Base-by-base conservation (phyloP, 768 basidiomycete species). In the Termitomyces sp. region DNA sequence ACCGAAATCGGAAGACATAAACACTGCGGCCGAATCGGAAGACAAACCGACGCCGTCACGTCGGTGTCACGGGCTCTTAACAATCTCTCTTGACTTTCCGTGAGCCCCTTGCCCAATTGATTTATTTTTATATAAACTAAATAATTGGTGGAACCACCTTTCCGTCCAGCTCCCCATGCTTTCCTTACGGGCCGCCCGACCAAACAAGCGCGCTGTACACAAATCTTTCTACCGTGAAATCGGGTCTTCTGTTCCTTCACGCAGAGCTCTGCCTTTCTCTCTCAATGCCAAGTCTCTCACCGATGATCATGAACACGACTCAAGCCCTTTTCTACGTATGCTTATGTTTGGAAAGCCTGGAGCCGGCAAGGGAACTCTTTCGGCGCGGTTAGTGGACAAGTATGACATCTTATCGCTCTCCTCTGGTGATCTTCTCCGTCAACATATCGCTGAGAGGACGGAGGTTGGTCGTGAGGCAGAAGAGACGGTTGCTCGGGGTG, bases 321-420 rank as follows among this genome's bases (percentile, higher is more conserved):
- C 65, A 28, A 63, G 54, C 37, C 54, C 49, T 35, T 54, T 74
- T 45, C 71, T 86, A 49, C 78, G 87, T 51, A 84, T 88, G 80
- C 73, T 90, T 57, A 81, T 88, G 76, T 88, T 88, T 67, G 88
- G 87, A 30, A 88, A 88, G 70, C 88, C 85, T n/a, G 88, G 88
- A 26, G 82, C 87, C 45, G 88, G 88, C 54, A 90, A 96, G 74
- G 93, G 93, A 34, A 96, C 93, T 0, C 77, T 94, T 41, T 79
- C 88, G 2, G 76, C 80, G 15, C 79, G 87, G 42, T 79, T 96
- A 28, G 82, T 90, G 55, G 79, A 84, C 59, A 89, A 90, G 68
- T 93, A 90, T 66, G 85, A 91, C 64, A 81, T 95, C 51, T 62
- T 86, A 42, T 79, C 84, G 8, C 70, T 95, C 47, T 92, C 89